Base-by-base conservation (phyloP, 1,284 basidiomycete species). In the Vanrija pseudolonga region DNA sequence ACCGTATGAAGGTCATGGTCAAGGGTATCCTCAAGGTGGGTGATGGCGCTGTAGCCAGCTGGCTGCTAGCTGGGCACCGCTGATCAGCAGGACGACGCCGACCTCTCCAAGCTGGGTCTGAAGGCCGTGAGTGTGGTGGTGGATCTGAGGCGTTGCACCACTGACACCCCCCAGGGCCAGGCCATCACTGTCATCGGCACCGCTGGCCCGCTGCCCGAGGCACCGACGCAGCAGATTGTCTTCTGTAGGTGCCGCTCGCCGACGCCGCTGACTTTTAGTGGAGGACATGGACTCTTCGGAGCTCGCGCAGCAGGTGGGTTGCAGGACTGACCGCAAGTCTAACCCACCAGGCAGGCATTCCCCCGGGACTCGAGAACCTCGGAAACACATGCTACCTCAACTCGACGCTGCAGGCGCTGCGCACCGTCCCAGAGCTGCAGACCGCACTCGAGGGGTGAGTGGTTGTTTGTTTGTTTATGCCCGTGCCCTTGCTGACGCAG, bases 1-100 rank as follows among this genome's bases (percentile, higher is more conserved):
- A 94, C 66, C 82, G 93, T 47, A 94, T 96, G 88, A 98, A 97
- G 77, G 88, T 98, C 61, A 94, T 97, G 89, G 82, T 95, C 72
- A 97, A 96, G 73, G 90, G 90, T n/a, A 82, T 73, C 14, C 61
- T 67, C 46, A 65, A 72, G 57, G 70, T 76, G 18, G 26, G 61
- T 45, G 28, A 22, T 20, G 22, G 12, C 22, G 28, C 40, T 44
- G 24, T 37, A 18, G 20, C n/a, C n/a, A 45, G 45, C 32, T 14
- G 14, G 32, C 11, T 6, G 26, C 26, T 6, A 6, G 26, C 26
- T 11, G 26, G 11, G 26, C 26, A 6, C 26, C 7, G 32, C 32
- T 32, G 14, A 32, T 14, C 40, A 14, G 3, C 51, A 92, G 88
- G 91, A 96, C 67, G 89, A 95, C 63, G 83, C 88, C 0, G 84